Evolutionary conservation across 176 grass and related monocot genomes (phyloP).

Genomic region (Dendrocalamus sinicus): DNA sequence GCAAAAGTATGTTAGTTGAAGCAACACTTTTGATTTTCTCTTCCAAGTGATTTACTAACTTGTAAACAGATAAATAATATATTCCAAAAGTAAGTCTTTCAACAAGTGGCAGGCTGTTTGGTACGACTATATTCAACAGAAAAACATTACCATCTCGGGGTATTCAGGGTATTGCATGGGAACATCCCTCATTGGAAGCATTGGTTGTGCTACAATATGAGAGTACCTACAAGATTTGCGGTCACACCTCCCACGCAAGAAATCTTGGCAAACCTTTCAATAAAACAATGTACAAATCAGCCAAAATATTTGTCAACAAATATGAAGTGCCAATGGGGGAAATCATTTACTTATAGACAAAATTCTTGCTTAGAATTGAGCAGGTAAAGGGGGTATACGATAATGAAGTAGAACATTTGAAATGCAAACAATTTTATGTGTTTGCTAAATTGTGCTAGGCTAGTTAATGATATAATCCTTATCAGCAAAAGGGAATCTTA

Average conservation of each 20-base stretch:
- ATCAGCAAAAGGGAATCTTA: conserved; percentile 38
- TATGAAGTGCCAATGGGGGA: conserved; percentile 3
- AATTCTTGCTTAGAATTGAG: neutral
- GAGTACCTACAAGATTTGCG: conserved; percentile 72
- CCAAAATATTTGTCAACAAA: neutral
- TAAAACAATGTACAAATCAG: conserved; percentile 20
- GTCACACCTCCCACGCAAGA: conserved; percentile 68
- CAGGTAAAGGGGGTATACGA: neutral
- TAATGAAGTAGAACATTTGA: neutral
- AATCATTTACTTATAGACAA: neutral
- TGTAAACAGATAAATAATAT: neutral
- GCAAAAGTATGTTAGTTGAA: neutral
- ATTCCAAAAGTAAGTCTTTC: neutral
- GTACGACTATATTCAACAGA: neutral
- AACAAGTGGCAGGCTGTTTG: conserved; percentile 9
- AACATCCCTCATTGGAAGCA: conserved; percentile 57
- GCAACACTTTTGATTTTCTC: neutral
- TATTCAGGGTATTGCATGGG: conserved; percentile 49
- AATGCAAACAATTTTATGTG: neutral
- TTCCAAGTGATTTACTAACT: neutral
- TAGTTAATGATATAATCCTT: conserved; percentile 7
- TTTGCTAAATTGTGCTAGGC: neutral
- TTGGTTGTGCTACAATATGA: conserved; percentile 51
- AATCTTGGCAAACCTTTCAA: conserved; percentile 74
- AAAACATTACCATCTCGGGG: conserved; percentile 53